Evolutionary conservation across 2,329 filamentous ascomycete genomes (phyloP), one percentile per base, ranked within the genome.

Genomic region (Pseudogymnoascus sp.): DNA sequence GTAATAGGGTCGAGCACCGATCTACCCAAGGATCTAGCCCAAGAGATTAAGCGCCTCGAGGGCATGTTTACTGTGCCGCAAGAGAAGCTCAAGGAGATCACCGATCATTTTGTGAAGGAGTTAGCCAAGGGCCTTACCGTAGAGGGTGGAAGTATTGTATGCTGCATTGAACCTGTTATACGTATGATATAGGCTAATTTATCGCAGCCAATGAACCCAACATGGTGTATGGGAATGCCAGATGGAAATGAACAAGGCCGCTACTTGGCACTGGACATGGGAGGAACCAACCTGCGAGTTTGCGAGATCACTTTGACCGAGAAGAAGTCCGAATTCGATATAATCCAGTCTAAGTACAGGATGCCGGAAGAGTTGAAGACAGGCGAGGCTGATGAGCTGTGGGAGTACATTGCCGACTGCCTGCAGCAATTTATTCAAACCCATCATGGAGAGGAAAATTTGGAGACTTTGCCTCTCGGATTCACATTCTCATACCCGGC

Each of bases 401-500:
- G 92, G 91, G 91, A 93, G 71, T 96, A 96, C 77, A 91, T 96
- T 73, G 91, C 92, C 74, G 91, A 96, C 77, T 96, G 92, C 75
- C 80, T 97, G 64, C 84, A 93, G 76, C 91, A 96, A 73, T 97
- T 97, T 75, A 84, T 97, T 64, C 87, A 96, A 73, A 88, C 88
- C 66, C 91, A 96, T 75, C 90, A 96, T 74, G 85, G 87, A 64
- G 82, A 88, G 66, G 76, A 79, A 59, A 82, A 85, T 67, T 72
- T 90, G 23, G 82, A 84, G 23, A 84, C 84, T 70, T 79, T 93
- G 63, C 90, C 91, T 6, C 84, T 97, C 5, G 93, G 93, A 72
- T 97, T 97, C 79, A 97, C 93, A 53, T 97, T 97, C 79, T 96
- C 91, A 3, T 97, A 96, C 75, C 93, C 93, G 2, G 93, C 92